Evolutionary conservation across 1,139 yeast species (phyloP).

Genomic region (Candida glucosophila): DNA sequence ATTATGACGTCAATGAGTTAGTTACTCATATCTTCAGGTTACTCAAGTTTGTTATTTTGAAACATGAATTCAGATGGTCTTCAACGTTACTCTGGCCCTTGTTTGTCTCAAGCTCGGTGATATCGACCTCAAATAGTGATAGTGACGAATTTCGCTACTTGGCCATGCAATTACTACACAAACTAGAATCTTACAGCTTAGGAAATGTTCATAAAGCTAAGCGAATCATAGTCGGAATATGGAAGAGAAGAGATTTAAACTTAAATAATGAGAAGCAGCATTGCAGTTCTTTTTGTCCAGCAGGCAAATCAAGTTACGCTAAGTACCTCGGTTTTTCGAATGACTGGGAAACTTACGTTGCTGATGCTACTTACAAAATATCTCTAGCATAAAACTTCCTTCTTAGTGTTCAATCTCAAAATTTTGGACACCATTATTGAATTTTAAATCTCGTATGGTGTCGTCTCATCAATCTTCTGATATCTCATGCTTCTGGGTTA

Average conservation of each 20-base stretch:
- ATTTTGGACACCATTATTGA: too few relatives aligned
- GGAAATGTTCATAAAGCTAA: conserved; percentile 20
- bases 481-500: too few relatives aligned
- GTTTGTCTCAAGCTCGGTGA: conserved; percentile 17
- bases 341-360: conserved; percentile 25
- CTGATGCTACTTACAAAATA: conserved; percentile 15
- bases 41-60: conserved; percentile 16
- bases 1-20: conserved; percentile 8
- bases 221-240: conserved; percentile 13
- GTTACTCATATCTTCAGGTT: conserved; percentile 11
- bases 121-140: conserved; percentile 12
- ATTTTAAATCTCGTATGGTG: too few relatives aligned
- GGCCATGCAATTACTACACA: conserved; percentile 15
- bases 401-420: too few relatives aligned
- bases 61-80: conserved; percentile 20
- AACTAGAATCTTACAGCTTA: conserved; percentile 15
- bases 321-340: conserved; percentile 14
- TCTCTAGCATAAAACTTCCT: conserved; percentile 17
- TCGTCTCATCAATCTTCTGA: too few relatives aligned
- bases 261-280: conserved; percentile 15
- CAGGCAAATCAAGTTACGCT: too few relatives aligned
- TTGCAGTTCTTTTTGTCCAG: conserved; percentile 11
- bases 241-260: conserved; percentile 22
- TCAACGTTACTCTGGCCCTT: conserved; percentile 19
- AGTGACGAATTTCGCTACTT: conserved; percentile 20